phyloP scores from a whole-genome alignment of 2,329 filamentous ascomycete genomes.

The Sporothrix variecibatus region DNA sequence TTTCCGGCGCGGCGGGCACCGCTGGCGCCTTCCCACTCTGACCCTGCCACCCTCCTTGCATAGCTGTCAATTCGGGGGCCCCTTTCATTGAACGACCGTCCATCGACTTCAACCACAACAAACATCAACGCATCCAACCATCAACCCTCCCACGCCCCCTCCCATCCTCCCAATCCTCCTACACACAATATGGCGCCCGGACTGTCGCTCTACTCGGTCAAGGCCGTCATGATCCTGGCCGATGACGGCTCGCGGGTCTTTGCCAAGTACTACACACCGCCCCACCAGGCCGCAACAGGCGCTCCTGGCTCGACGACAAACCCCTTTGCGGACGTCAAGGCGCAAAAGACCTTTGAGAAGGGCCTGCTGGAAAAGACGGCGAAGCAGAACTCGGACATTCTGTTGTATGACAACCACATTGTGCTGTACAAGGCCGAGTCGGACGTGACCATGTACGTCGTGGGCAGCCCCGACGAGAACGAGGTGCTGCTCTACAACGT shows the following conservation, averaged over 20 bases:
- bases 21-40: neutral
- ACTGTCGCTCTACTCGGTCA: slow-evolving; percentile 35
- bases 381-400: slow-evolving; percentile 94
- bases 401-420: slow-evolving; percentile 94
- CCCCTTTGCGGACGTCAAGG: slow-evolving; percentile 85
- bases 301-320: slow-evolving; percentile 24
- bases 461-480: slow-evolving; percentile 90
- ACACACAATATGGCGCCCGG: slow-evolving; percentile 32
- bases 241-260: slow-evolving; percentile 92
- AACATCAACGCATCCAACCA: neutral
- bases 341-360: slow-evolving; percentile 96
- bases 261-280: slow-evolving; percentile 84
- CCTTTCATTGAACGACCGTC: slow-evolving; percentile 13
- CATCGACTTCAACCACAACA: neutral
- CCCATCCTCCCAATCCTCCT: neutral
- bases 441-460: slow-evolving; percentile 91
- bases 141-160: neutral
- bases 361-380: slow-evolving; percentile 91
- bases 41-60: neutral
- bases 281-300: slow-evolving; percentile 45
- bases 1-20: slow-evolving; percentile 26
- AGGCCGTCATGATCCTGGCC: slow-evolving; percentile 59
- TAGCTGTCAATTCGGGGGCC: slow-evolving; percentile 24
- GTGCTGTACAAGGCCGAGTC: slow-evolving; percentile 98
- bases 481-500: slow-evolving; percentile 96